Evolutionary conservation across 1,284 basidiomycete species (phyloP).

Genomic region (Exobasidium rhododendri): DNA sequence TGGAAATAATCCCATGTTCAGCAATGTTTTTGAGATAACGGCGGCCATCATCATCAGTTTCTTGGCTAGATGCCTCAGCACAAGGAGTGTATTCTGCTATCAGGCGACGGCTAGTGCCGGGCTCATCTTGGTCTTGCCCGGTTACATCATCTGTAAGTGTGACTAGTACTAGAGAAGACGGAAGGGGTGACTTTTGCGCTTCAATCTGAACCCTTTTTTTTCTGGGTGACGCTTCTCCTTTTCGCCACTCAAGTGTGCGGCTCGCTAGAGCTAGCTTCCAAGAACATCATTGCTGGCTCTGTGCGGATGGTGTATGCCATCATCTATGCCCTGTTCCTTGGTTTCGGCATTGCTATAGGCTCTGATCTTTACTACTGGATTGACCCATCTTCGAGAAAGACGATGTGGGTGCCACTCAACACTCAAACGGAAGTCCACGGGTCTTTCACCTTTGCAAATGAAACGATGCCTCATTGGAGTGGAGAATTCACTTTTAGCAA

Average conservation of each 20-base stretch:
- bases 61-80: conserved; percentile 69
- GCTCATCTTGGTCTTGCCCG: conserved; percentile 73
- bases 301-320: conserved; percentile 28
- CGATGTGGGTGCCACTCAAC: conserved; percentile 31
- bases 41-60: conserved; percentile 78
- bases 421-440: conserved; percentile 62
- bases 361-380: conserved; percentile 78
- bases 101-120: conserved; percentile 76
- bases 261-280: conserved; percentile 23
- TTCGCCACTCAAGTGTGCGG: conserved; percentile 18
- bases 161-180: conserved; percentile 58
- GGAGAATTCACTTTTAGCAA: conserved; percentile 35
- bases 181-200: background rate
- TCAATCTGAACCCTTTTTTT: background rate
- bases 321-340: conserved; percentile 51
- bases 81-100: conserved; percentile 75
- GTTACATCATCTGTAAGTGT: conserved; percentile 73
- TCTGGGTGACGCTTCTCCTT: background rate
- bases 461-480: conserved; percentile 49
- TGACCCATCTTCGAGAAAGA: conserved; percentile 62
- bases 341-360: conserved; percentile 82
- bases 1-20: conserved; percentile 75
- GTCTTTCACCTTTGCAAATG: conserved; percentile 71
- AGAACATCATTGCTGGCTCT: conserved; percentile 29
- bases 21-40: conserved; percentile 82